phyloP scores from a whole-genome alignment of 305 asterid genomes.

The Fraxinus albicans region DNA sequence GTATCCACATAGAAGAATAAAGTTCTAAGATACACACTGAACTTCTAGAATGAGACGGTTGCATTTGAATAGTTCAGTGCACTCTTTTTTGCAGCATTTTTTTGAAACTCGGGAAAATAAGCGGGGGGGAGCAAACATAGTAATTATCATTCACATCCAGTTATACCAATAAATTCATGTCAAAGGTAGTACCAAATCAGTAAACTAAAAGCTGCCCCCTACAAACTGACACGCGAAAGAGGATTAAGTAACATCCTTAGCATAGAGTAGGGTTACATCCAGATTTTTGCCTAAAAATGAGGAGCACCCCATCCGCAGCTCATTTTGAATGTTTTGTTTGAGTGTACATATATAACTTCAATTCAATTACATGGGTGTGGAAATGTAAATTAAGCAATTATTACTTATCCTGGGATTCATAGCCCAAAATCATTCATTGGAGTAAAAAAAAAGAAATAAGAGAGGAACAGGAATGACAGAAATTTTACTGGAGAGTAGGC shows the following conservation, averaged over 20 bases:
- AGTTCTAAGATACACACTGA: background rate
- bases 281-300: background rate
- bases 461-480: background rate
- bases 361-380: background rate
- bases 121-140: background rate
- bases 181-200: background rate
- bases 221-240: background rate
- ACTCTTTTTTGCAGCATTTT: background rate
- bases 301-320: background rate
- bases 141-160: background rate
- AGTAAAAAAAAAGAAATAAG: background rate
- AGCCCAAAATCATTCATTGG: background rate
- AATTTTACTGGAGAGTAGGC: conserved; percentile 31
- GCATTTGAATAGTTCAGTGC: background rate
- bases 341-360: background rate
- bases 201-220: background rate
- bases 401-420: background rate
- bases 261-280: background rate
- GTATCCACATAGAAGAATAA: background rate
- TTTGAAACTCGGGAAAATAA: background rate
- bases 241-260: background rate
- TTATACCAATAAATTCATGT: background rate
- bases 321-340: background rate
- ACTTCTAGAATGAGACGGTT: background rate
- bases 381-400: background rate